These are phyloP conservation scores for Holtermannia corniformis DNA, from an alignment of 768 basidiomycete species.

Conservation along the genomic window DNA sequence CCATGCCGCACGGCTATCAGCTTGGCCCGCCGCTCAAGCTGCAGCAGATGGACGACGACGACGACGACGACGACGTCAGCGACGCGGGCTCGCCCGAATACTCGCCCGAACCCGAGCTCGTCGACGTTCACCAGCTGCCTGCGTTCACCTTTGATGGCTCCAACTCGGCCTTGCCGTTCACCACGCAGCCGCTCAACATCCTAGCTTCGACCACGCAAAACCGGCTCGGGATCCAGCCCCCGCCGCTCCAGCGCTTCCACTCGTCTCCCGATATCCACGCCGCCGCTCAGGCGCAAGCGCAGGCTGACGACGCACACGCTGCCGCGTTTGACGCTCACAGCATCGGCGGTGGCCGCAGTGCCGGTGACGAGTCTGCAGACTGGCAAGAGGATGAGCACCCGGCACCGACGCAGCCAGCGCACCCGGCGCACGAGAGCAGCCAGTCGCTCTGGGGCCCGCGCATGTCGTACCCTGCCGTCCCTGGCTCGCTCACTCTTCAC, in stretches of 20 bases:
- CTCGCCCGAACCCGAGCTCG: not conserved
- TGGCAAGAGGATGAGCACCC: not conserved
- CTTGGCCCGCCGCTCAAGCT: not conserved
- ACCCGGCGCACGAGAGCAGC: not conserved
- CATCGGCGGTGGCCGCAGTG: no score
- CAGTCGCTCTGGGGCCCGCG: not conserved
- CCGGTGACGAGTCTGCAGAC: no score
- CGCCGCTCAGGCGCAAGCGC: not conserved
- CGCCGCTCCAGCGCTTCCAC: not conserved
- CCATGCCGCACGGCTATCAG: not conserved
- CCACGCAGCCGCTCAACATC: not conserved
- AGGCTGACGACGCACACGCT: not conserved
- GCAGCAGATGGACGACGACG: not conserved
- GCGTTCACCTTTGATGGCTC: no score
- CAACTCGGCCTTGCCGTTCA: not conserved
- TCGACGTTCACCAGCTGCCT: not conserved
- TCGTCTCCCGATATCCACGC: not conserved
- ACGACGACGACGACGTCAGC: not conserved
- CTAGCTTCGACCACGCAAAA: not conserved
- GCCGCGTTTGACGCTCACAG: not conserved
- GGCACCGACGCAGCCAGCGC: no score
- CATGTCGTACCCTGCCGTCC: not conserved
- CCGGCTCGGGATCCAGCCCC: not conserved
- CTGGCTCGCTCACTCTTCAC: not conserved
- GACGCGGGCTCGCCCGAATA: not conserved